Percentiles rank a stretch among this genome's conserved stretches.
Conservation (phyloP, 805 yeast species). For the Ogataea chonburiensis region DNA sequence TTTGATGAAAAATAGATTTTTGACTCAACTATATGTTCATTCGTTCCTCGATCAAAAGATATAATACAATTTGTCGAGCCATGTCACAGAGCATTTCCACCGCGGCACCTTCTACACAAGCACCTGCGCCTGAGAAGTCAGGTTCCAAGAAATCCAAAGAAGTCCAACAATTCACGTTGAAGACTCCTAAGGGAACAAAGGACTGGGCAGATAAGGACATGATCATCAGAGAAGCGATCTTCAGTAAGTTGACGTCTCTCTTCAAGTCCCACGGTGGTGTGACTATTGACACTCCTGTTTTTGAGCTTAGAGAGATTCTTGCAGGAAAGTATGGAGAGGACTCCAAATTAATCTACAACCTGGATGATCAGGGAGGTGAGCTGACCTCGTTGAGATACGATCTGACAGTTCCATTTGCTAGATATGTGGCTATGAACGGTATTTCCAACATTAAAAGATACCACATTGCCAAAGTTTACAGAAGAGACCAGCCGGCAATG, state of each 20-base stretch:
- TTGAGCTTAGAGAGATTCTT: constrained; percentile 90
- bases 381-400: constrained; percentile 93
- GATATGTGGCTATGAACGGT: constrained; percentile 95
- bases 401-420: constrained; percentile 96
- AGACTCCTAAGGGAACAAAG: constrained; percentile 96
- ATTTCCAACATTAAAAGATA: constrained; percentile 86
- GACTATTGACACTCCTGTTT: constrained; percentile 97
- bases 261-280: constrained; percentile 98
- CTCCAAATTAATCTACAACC: constrained; percentile 90
- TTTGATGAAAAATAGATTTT: constrained; percentile 6
- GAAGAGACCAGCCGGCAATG: constrained; percentile 99
- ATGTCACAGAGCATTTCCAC: constrained; percentile 12
- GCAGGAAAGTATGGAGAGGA: constrained; percentile 99
- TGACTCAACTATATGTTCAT: constrained; percentile 8
- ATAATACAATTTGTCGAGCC: constrained; percentile 8
- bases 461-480: constrained; percentile 96
- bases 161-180: constrained; percentile 64
- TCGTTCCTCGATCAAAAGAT: constrained; percentile 14
- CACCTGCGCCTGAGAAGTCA: constrained; percentile 1
- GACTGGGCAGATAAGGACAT: constrained; percentile 99
- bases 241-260: constrained; percentile 63
- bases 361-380: constrained; percentile 99
- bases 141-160: constrained; percentile 42
- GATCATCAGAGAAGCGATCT: constrained; percentile 89
- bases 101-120: constrained; percentile 2